Evolutionary conservation across 176 grass and related monocot genomes (phyloP).

Genomic region (Saccharum officinarum): DNA sequence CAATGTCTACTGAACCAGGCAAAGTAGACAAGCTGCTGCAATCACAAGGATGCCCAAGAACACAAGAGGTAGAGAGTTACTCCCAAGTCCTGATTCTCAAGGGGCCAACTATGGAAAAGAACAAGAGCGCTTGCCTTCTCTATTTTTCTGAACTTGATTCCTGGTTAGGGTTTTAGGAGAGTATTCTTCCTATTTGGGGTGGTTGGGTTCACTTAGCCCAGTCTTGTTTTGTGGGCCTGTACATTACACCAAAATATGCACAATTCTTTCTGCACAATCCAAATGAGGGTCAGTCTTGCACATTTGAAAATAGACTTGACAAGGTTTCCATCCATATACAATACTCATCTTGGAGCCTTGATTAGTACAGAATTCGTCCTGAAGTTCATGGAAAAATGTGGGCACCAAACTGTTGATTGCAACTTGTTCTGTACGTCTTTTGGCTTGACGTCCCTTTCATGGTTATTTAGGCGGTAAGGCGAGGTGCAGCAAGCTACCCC

Average conservation of each 20-base stretch:
- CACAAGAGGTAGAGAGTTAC: background rate
- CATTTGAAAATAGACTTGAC: background rate
- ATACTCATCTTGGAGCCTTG: background rate
- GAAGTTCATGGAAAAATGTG: background rate
- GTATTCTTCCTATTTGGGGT: background rate
- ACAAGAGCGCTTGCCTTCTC: background rate
- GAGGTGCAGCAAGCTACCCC: no score
- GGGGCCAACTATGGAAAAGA: background rate
- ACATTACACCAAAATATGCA: background rate
- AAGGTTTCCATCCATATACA: background rate
- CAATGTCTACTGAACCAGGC: background rate
- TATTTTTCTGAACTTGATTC: no score
- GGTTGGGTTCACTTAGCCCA: background rate
- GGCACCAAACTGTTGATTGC: background rate
- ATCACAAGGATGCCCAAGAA: conserved; percentile 9
- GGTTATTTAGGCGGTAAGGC: no score
- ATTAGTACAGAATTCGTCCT: background rate
- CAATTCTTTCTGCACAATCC: background rate
- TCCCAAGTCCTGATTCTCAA: background rate
- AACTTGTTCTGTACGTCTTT: background rate
- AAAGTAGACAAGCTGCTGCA: conserved; percentile 1
- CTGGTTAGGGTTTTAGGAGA: no score
- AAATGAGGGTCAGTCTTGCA: background rate
- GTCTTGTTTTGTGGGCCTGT: background rate
- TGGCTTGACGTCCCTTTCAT: background rate